A percentile compares a stretch with the other conserved stretches of the same genome.
Conservation (phyloP, 768 basidiomycete species). For the Russula compacta region DNA sequence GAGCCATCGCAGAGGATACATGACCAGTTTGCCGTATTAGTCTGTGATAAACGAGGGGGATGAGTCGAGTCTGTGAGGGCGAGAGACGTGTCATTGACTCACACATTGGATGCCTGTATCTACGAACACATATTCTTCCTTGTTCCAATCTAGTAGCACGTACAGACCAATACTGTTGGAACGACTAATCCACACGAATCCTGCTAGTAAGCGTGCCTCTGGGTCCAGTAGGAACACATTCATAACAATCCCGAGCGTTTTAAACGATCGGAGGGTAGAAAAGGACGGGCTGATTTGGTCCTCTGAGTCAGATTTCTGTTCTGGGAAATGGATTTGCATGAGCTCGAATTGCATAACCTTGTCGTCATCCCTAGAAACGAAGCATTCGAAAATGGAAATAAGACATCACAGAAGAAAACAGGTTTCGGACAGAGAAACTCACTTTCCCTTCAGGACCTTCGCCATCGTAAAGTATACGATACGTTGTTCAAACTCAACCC, state of each 20-base stretch:
- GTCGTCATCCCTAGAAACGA: constrained; percentile 33
- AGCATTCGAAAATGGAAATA: not conserved
- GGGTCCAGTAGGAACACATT: constrained; percentile 71
- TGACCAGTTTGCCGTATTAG: constrained; percentile 66
- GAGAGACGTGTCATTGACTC: constrained; percentile 26
- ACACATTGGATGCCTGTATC: constrained; percentile 70
- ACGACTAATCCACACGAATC: constrained; percentile 58
- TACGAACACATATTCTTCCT: constrained; percentile 58
- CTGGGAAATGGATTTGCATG: constrained; percentile 56
- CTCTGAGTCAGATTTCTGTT: constrained; percentile 19
- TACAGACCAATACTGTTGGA: constrained; percentile 52
- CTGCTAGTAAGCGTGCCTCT: constrained; percentile 47
- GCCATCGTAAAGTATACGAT: constrained; percentile 74
- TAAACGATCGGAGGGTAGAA: constrained; percentile 51
- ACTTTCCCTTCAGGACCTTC: constrained; percentile 14
- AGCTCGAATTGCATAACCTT: constrained; percentile 63
- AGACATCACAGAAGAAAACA: not conserved
- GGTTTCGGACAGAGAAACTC: not conserved
- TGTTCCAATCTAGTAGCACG: constrained; percentile 57
- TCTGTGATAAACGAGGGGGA: constrained; percentile 28
- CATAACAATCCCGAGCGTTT: constrained; percentile 62
- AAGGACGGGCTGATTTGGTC: constrained; percentile 35
- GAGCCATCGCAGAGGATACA: constrained; percentile 59
- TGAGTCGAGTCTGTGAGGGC: not conserved
- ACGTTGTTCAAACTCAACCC: constrained; percentile 64